phyloP scores from a whole-genome alignment of 139 green algal genomes.

The Trebouxia sp. region DNA sequence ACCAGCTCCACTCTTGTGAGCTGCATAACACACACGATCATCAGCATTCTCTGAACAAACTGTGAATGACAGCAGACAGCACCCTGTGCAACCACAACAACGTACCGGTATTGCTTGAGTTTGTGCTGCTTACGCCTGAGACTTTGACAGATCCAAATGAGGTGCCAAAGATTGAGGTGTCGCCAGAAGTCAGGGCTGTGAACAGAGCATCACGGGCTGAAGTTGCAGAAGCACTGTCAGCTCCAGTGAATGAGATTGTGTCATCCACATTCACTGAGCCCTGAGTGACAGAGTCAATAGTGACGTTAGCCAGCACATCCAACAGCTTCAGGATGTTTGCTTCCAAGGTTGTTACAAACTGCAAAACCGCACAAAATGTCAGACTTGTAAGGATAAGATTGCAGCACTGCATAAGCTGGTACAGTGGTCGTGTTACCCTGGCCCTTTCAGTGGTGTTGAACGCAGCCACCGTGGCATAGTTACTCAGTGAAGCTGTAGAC shows the following conservation, averaged over 20 bases:
- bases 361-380: not conserved
- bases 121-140: not conserved
- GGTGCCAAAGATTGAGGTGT: not conserved
- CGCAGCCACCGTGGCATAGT: conserved; percentile 9
- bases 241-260: conserved; percentile 2
- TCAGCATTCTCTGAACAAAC: no score
- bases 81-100: not conserved
- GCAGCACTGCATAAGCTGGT: not conserved
- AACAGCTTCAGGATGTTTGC: not conserved
- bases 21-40: not conserved
- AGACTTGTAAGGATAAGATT: no score
- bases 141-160: conserved; percentile 7
- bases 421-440: no score
- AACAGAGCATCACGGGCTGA: not conserved
- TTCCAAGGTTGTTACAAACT: not conserved
- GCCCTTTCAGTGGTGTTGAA: not conserved
- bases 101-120: not conserved
- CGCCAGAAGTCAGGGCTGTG: conserved; percentile 8
- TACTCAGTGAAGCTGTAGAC: not conserved
- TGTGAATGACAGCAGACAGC: no score
- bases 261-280: not conserved
- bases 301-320: not conserved
- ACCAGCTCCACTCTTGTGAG: not conserved
- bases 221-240: not conserved
- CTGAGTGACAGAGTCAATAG: not conserved